These are phyloP conservation scores for Dioszegia crocea DNA, from an alignment of 768 basidiomycete species.

Conservation along the genomic window DNA sequence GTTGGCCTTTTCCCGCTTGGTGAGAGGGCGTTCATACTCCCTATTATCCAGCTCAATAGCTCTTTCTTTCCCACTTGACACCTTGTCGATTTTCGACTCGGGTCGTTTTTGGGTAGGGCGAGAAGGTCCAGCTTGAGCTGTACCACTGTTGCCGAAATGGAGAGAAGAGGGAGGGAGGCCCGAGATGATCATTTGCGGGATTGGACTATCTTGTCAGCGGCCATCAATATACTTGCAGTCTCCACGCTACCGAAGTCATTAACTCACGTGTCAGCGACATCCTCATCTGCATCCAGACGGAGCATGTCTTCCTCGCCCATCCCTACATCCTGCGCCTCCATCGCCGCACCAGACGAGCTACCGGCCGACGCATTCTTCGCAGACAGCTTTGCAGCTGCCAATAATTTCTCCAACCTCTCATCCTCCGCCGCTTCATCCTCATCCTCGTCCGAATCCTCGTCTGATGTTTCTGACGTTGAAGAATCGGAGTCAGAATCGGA, in stretches of 20 bases:
- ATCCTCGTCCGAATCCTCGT: constrained; percentile 7
- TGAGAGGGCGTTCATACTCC: constrained; percentile 30
- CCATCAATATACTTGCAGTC: background rate
- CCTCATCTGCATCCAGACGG: constrained; percentile 24
- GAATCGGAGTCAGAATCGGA: constrained; percentile 21
- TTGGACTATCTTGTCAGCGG: constrained; percentile 22
- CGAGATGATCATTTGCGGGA: constrained; percentile 36
- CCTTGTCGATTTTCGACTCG: background rate
- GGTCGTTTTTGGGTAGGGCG: background rate
- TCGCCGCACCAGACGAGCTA: background rate
- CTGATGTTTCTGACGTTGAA: constrained; percentile 6
- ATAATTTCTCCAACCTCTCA: constrained; percentile 13
- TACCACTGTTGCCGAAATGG: constrained; percentile 20
- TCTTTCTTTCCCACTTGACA: constrained; percentile 2
- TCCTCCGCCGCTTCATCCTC: constrained; percentile 22
- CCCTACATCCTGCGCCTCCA: background rate
- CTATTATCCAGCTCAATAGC: constrained; percentile 37
- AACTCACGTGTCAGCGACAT: constrained; percentile 33
- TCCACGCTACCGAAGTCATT: background rate
- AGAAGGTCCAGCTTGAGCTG: constrained; percentile 20
- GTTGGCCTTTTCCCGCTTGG: constrained; percentile 34
- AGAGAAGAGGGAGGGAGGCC: constrained; percentile 27
- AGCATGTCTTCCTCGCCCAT: constrained; percentile 16
- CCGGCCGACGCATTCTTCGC: constrained; percentile 5
- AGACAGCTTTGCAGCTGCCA: constrained; percentile 12